phyloP scores from a whole-genome alignment of 257 asterid species.

The Cruciata laevipes region DNA sequence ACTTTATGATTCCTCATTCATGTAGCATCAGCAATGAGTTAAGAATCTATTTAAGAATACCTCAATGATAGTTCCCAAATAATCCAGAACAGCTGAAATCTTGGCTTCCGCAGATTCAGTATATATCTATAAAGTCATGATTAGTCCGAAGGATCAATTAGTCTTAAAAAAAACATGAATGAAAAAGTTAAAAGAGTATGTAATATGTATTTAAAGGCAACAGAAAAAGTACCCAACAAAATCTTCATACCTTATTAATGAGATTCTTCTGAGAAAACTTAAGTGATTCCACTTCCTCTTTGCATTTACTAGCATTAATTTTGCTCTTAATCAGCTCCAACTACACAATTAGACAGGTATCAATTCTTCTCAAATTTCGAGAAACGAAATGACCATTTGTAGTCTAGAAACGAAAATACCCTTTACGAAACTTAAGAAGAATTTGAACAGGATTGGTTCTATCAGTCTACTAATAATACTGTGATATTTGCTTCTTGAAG shows the following conservation, averaged over 20 bases:
- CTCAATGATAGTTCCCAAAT: slow-evolving; percentile 83
- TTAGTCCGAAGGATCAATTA: neutral
- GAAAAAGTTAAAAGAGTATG: neutral
- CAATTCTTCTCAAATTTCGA: neutral
- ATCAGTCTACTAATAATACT: neutral
- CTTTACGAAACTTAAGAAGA: neutral
- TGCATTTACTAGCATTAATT: slow-evolving; percentile 60
- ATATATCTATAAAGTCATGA: slow-evolving; percentile 44
- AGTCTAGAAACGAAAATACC: neutral
- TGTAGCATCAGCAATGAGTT: neutral
- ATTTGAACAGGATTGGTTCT: neutral
- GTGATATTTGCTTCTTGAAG: neutral
- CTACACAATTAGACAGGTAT: slow-evolving; percentile 31
- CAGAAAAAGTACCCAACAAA: neutral
- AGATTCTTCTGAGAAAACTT: slow-evolving; percentile 74
- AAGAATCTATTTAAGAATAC: slow-evolving; percentile 29
- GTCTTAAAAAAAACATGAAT: neutral
- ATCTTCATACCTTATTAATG: slow-evolving; percentile 55
- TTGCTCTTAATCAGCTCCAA: slow-evolving; percentile 56
- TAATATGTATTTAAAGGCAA: neutral
- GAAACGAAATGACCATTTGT: neutral
- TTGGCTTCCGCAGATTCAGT: slow-evolving; percentile 79
- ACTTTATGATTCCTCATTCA: neutral
- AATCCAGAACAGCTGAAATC: slow-evolving; percentile 88
- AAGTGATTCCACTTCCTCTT: slow-evolving; percentile 76